Evolutionary conservation across 768 basidiomycete genomes (phyloP).

Genomic region (Kwoniella botswanensis): DNA sequence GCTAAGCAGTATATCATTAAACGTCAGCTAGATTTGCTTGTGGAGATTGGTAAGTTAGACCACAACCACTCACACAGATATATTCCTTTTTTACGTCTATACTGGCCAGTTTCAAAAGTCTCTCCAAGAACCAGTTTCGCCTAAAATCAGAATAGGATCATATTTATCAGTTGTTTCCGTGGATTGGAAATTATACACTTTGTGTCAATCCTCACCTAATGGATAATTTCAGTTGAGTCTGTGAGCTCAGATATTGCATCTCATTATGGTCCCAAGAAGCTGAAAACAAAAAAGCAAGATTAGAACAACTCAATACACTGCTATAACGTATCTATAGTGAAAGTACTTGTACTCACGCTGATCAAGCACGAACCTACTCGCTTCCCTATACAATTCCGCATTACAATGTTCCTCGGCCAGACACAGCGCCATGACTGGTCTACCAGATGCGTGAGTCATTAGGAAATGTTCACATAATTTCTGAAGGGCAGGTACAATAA

Average conservation of each 20-base stretch:
- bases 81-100: constrained; percentile 91
- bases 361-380: constrained; percentile 88
- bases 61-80: constrained; percentile 69
- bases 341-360: constrained; percentile 71
- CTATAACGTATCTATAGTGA: not conserved
- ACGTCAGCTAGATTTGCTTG: not conserved
- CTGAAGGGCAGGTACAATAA: constrained; percentile 80
- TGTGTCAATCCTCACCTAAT: constrained; percentile 60
- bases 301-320: not conserved
- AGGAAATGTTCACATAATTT: constrained; percentile 83
- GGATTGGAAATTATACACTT: not conserved
- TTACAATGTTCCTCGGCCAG: constrained; percentile 90
- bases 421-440: constrained; percentile 88
- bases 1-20: constrained; percentile 58
- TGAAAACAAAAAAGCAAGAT: constrained; percentile 21
- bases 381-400: constrained; percentile 71
- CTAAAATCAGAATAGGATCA: constrained; percentile 58
- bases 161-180: not conserved
- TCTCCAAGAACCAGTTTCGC: constrained; percentile 93
- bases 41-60: too few species aligned
- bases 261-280: constrained; percentile 49
- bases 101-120: constrained; percentile 86
- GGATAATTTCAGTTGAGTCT: constrained; percentile 86
- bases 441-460: constrained; percentile 87
- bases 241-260: constrained; percentile 65